These are phyloP conservation scores for Daucus carota DNA, from an alignment of 129 eudicot species.

Conservation along the genomic window DNA sequence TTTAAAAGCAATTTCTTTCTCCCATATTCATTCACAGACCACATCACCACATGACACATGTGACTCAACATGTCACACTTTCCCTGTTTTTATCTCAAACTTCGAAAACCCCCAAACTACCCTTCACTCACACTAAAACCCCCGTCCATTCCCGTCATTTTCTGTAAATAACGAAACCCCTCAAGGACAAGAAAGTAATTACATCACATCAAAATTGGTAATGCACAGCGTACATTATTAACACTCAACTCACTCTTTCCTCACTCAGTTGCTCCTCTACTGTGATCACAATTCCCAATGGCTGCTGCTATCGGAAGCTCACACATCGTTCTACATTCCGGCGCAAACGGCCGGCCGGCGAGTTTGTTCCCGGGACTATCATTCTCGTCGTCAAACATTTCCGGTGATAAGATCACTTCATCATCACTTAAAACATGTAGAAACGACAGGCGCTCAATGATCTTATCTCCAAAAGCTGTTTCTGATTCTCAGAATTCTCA, in stretches of 20 bases:
- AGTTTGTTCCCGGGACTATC: background rate
- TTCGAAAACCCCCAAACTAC: background rate
- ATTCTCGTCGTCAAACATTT: background rate
- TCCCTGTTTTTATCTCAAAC: background rate
- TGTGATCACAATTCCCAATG: background rate
- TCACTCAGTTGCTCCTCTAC: background rate
- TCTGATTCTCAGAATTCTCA: constrained; percentile 92
- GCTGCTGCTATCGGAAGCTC: background rate
- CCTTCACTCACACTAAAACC: background rate
- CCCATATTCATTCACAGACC: background rate
- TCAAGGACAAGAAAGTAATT: background rate
- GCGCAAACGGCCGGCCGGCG: background rate
- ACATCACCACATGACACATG: too few species aligned
- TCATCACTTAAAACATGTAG: background rate
- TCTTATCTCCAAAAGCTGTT: constrained; percentile 37
- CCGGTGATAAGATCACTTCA: background rate
- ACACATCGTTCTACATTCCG: background rate
- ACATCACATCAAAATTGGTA: background rate
- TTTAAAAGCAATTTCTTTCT: background rate
- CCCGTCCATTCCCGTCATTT: background rate
- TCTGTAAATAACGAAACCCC: background rate
- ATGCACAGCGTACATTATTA: too few species aligned
- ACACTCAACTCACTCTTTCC: background rate
- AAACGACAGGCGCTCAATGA: background rate
- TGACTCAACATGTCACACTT: background rate